A percentile compares a stretch with the other conserved stretches of the same genome.
These are phyloP conservation scores for Kluyveromyces aestuarii DNA, from an alignment of 805 yeast species.

Conservation along the genomic window DNA sequence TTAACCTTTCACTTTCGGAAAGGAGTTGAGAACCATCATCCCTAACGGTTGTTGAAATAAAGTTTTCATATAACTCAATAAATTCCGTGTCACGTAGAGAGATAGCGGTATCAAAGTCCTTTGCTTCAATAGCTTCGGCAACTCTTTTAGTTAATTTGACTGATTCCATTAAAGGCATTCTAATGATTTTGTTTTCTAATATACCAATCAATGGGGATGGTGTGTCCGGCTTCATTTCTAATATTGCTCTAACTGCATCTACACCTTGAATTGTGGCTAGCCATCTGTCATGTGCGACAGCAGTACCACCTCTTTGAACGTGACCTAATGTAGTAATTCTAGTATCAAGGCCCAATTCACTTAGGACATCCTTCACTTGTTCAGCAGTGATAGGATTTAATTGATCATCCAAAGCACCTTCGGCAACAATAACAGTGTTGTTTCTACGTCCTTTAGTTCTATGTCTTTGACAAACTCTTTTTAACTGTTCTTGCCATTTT, in stretches of 20 bases:
- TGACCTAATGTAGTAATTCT: conserved; percentile 94
- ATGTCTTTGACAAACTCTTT: conserved; percentile 65
- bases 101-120: conserved; percentile 84
- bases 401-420: conserved; percentile 86
- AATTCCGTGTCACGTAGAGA: conserved; percentile 80
- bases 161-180: conserved; percentile 83
- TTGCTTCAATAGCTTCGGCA: conserved; percentile 72
- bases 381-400: conserved; percentile 73
- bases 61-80: conserved; percentile 68
- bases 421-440: conserved; percentile 94
- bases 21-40: conserved; percentile 54
- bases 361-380: conserved; percentile 73
- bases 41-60: conserved; percentile 56
- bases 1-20: conserved; percentile 54
- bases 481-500: conserved; percentile 76
- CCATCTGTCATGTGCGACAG: conserved; percentile 88
- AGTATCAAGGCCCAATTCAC: conserved; percentile 83
- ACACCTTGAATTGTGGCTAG: conserved; percentile 95
- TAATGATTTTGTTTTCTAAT: conserved; percentile 74
- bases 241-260: conserved; percentile 90
- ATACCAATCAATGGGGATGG: conserved; percentile 95
- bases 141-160: conserved; percentile 82
- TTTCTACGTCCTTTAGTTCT: conserved; percentile 84
- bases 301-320: conserved; percentile 98
- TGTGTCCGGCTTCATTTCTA: conserved; percentile 77